A percentile compares a stretch with the other conserved stretches of the same genome.
Conservation (phyloP, 2,329 filamentous ascomycete species). For the Fusarium transvaalense region DNA sequence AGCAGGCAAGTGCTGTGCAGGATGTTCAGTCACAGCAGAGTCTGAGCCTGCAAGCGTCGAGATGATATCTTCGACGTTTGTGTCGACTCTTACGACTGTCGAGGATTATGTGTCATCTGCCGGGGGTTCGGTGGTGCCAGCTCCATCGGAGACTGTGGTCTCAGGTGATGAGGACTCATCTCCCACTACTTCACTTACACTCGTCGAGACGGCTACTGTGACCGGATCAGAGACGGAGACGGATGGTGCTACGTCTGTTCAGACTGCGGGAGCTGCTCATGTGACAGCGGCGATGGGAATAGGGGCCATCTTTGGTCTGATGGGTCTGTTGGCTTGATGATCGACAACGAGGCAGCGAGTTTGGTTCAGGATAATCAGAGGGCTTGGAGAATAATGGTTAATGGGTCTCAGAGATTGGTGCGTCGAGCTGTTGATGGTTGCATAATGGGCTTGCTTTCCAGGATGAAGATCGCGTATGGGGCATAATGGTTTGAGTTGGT, state of each 20-base stretch:
- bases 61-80: conserved; percentile 10
- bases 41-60: background rate
- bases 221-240: conserved; percentile 24
- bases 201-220: conserved; percentile 3
- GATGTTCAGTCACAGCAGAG: conserved; percentile 23
- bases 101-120: conserved; percentile 31
- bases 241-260: conserved; percentile 30
- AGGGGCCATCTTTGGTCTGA: conserved; percentile 43
- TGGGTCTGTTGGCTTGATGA: conserved; percentile 43
- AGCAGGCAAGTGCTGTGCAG: conserved; percentile 34
- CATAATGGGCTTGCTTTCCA: conserved; percentile 37
- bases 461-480: conserved; percentile 14
- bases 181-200: conserved; percentile 4
- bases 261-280: conserved; percentile 41
- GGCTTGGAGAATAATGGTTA: conserved; percentile 21
- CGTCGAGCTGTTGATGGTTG: conserved; percentile 22
- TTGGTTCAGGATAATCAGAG: background rate
- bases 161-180: conserved; percentile 12
- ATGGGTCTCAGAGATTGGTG: conserved; percentile 18
- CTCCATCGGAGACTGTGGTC: conserved; percentile 1
- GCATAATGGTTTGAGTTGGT: conserved; percentile 17
- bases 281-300: conserved; percentile 42
- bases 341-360: background rate
- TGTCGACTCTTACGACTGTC: conserved; percentile 22
- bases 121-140: conserved; percentile 24